Percentiles rank a stretch among this genome's conserved stretches.
Evolutionary conservation across 2,329 filamentous ascomycete species (phyloP).

Genomic region (Hypoxylon sp.): DNA sequence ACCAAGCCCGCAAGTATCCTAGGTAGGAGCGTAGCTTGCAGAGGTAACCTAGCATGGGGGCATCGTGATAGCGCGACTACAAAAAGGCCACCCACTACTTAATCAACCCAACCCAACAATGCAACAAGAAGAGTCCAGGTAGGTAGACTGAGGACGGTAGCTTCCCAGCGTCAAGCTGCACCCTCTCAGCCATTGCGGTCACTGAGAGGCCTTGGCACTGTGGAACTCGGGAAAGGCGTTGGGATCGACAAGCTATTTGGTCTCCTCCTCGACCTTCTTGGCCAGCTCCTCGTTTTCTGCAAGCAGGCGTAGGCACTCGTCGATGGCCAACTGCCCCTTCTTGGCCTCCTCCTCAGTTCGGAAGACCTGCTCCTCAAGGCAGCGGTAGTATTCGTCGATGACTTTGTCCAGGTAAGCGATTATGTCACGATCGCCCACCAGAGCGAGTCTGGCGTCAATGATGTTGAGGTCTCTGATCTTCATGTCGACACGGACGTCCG

Average conservation of each 20-base stretch:
- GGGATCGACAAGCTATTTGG: too few relatives aligned
- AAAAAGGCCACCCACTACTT: too few relatives aligned
- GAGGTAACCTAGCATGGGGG: too few relatives aligned
- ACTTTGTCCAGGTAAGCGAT: background rate
- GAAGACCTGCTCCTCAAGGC: slow-evolving; percentile 1
- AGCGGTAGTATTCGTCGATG: slow-evolving; percentile 5
- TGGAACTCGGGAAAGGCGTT: background rate
- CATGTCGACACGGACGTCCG: too few relatives aligned
- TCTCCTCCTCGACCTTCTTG: background rate
- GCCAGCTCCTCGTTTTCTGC: background rate
- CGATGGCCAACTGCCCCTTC: background rate
- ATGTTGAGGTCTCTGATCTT: background rate
- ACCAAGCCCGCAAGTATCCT: background rate
- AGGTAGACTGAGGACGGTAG: too few relatives aligned
- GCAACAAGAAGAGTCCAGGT: too few relatives aligned
- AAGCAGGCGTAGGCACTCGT: background rate
- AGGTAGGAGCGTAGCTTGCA: too few relatives aligned
- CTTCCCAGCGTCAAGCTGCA: too few relatives aligned
- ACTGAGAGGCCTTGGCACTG: background rate
- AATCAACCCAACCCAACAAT: too few relatives aligned
- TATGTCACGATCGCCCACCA: background rate
- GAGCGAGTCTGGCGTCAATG: background rate
- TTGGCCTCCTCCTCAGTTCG: background rate
- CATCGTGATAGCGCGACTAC: too few relatives aligned
- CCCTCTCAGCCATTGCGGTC: too few relatives aligned